Percentiles rank a stretch among this genome's conserved stretches.
These are phyloP conservation scores for Corylus avellana DNA, from an alignment of 306 rosid genomes.

Conservation along the genomic window DNA sequence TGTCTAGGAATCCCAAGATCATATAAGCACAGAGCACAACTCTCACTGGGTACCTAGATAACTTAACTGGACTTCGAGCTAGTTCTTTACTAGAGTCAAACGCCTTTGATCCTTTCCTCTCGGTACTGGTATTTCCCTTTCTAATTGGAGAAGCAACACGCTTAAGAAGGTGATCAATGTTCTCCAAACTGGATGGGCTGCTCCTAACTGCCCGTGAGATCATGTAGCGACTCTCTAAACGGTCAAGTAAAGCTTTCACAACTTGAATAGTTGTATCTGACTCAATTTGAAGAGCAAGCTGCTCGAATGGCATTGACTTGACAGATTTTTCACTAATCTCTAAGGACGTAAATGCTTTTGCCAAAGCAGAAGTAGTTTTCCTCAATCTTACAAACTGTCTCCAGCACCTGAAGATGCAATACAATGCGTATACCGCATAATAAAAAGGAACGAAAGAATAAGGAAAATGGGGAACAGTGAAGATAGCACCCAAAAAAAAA, in stretches of 20 bases:
- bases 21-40: constrained; percentile 51
- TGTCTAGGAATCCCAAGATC: constrained; percentile 46
- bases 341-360: constrained; percentile 38
- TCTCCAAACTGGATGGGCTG: constrained; percentile 35
- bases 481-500: background rate
- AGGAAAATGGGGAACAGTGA: background rate
- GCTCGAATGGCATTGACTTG: constrained; percentile 51
- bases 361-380: constrained; percentile 43
- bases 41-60: constrained; percentile 48
- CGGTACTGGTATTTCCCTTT: constrained; percentile 14
- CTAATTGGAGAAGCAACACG: constrained; percentile 47
- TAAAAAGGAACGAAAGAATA: background rate
- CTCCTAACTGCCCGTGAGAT: constrained; percentile 32
- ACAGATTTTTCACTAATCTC: constrained; percentile 40
- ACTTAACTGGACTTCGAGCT: constrained; percentile 20
- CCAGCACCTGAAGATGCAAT: constrained; percentile 47
- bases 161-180: constrained; percentile 57
- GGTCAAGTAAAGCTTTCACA: constrained; percentile 47
- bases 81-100: constrained; percentile 3
- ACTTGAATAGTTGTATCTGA: constrained; percentile 42
- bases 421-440: background rate
- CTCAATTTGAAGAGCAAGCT: constrained; percentile 54
- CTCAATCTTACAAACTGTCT: constrained; percentile 36
- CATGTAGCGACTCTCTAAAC: constrained; percentile 45
- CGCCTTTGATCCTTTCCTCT: background rate